Evolutionary conservation across 192 early-diverging fungal genomes (phyloP), one percentile per base, ranked within the genome.

Genomic region (Backusella sp.): DNA sequence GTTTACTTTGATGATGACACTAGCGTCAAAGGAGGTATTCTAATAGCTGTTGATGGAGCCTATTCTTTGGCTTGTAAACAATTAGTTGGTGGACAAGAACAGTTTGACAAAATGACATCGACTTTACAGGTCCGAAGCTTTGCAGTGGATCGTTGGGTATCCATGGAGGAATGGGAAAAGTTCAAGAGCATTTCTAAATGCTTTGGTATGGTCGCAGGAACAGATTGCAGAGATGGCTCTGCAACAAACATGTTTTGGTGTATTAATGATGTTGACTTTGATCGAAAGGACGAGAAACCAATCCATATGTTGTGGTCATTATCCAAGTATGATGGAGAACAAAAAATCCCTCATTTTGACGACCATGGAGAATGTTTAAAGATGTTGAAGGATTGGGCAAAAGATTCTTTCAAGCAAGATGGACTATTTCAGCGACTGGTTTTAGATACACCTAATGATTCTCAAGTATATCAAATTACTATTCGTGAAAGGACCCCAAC

Each of bases 41-140:
- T 84, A 19, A 79, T 84, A 0, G 83, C 79, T 41, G 75, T 76
- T 1, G 83, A 84, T 73, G 84, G 84, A 14, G 73, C 79, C 1
- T 74, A 66, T 19, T 79, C 76, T n/a, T 42, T 21, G 0, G 67
- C 81, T 7, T 76, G 82, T 34, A 23, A 69, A 15, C 72, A 76
- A 30, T 37, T 78, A n/a, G 21, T 74, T 8, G 39, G 39, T 0
- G 35, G 59, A 1, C 14, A 44, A 12, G 73, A 74, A 14, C 5
- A 26, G 9, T 74, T 56, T 66, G 35, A 36, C 32, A 26, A 65
- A 17, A 35, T 42, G 26, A 74, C 73, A 23, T 66, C 12, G 19
- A 66, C 21, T 17, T 37, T n/a, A 11, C 59, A 35, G 15, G 59
- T 66, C 8, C 59, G 62, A 19, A 17, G 35, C 9, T 30, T 74